Evolutionary conservation across 345 rosid genomes (phyloP).

Genomic region (Gossypium rotundifolium): DNA sequence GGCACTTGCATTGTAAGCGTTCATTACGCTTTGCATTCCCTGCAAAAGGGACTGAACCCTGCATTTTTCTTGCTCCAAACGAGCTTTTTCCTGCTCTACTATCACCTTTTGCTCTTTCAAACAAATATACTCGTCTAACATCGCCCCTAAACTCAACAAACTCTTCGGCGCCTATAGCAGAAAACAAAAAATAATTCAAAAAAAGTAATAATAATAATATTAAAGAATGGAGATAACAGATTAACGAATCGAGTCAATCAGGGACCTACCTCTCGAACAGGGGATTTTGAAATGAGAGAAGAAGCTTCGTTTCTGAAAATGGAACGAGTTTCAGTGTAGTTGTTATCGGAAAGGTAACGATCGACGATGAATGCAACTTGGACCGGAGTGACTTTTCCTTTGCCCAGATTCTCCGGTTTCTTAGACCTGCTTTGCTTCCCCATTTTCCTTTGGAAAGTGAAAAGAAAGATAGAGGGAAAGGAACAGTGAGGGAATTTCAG

Average conservation of each 20-base stretch:
- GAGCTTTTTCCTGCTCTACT: conserved; percentile 56
- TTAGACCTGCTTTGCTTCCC: conserved; percentile 48
- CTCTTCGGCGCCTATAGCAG: conserved; percentile 53
- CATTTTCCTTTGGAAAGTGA: conserved; percentile 28
- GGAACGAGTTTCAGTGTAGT: conserved; percentile 48
- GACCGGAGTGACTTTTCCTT: conserved; percentile 62
- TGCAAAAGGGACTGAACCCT: conserved; percentile 63
- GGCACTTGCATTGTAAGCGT: conserved; percentile 43
- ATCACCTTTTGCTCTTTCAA: conserved; percentile 63
- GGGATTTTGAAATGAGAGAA: conserved; percentile 64
- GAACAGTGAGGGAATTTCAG: not conserved
- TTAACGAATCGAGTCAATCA: not conserved
- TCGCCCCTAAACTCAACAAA: conserved; percentile 60
- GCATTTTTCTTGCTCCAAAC: conserved; percentile 55
- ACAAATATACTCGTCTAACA: conserved; percentile 65
- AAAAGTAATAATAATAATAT: no score
- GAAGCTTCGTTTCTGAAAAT: conserved; percentile 63
- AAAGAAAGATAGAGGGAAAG: not conserved
- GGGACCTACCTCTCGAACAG: conserved; percentile 46
- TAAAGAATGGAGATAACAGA: not conserved
- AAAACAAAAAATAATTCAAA: not conserved
- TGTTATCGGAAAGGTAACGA: conserved; percentile 72
- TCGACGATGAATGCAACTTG: conserved; percentile 87
- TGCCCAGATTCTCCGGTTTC: conserved; percentile 37
- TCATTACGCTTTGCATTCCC: conserved; percentile 77